phyloP scores from a whole-genome alignment of 371 early-diverging fungal species.

The Apophysomyces ossiformis region DNA sequence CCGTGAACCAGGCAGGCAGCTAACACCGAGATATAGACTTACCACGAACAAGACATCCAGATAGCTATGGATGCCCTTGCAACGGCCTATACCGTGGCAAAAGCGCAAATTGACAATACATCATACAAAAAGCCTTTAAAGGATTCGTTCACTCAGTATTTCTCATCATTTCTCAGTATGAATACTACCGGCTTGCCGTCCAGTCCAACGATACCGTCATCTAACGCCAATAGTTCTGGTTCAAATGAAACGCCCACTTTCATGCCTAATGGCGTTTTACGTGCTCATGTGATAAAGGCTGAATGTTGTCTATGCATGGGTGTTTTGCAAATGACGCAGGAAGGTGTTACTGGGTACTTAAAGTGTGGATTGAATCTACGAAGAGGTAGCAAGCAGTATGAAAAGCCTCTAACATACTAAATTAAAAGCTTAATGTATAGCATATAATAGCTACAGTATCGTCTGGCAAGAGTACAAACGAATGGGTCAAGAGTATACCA shows the following conservation, averaged over 20 bases:
- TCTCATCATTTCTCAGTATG: conserved; percentile 29
- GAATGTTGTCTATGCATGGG: conserved; percentile 62
- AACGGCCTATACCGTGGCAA: conserved; percentile 46
- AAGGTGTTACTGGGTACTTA: conserved; percentile 58
- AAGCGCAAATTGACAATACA: conserved; percentile 45
- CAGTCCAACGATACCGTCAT: conserved; percentile 28
- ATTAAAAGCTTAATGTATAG: background rate
- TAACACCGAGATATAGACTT: conserved; percentile 30
- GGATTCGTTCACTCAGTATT: conserved; percentile 42
- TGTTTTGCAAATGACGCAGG: conserved; percentile 62
- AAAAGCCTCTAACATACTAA: background rate
- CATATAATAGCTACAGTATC: conserved; percentile 46
- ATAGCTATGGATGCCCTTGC: conserved; percentile 42
- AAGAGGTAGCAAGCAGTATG: conserved; percentile 48
- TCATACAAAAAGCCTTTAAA: conserved; percentile 42
- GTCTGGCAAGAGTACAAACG: conserved; percentile 58
- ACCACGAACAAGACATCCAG: conserved; percentile 37
- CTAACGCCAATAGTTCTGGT: conserved; percentile 24
- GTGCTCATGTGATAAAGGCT: conserved; percentile 64
- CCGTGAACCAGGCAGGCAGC: background rate
- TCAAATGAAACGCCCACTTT: conserved; percentile 29
- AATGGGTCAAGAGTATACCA: conserved; percentile 52
- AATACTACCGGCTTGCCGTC: conserved; percentile 35
- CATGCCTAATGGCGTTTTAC: conserved; percentile 58
- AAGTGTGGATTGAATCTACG: conserved; percentile 65